phyloP scores from a whole-genome alignment of 805 yeast species.

The Cyberlindnera euphorbiiphila region DNA sequence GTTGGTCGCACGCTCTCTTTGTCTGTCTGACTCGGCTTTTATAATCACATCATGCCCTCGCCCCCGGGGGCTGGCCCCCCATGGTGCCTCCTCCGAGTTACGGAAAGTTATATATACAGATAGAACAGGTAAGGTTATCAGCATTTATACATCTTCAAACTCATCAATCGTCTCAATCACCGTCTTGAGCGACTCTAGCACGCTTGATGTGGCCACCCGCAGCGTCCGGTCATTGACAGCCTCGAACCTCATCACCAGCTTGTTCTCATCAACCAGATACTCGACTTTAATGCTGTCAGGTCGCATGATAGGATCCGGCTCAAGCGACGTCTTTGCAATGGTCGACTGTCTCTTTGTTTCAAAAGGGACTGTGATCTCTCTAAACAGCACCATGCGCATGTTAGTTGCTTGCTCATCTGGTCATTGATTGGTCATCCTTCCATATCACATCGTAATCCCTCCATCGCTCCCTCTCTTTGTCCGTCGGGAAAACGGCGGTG shows the following conservation, averaged over 20 bases:
- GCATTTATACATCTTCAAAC: constrained; percentile 36
- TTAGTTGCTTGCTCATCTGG: too few species aligned
- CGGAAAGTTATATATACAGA: not conserved
- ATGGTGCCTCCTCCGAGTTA: too few species aligned
- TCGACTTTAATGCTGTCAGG: constrained; percentile 57
- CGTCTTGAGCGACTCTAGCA: constrained; percentile 72
- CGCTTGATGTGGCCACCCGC: constrained; percentile 80
- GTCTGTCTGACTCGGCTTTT: not conserved
- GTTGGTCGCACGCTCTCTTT: too few species aligned
- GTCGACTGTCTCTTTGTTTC: constrained; percentile 51
- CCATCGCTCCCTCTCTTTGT: too few species aligned
- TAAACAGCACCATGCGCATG: too few species aligned
- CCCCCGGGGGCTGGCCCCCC: too few species aligned
- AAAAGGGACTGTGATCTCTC: constrained; percentile 61
- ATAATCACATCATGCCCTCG: not conserved
- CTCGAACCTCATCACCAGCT: constrained; percentile 45
- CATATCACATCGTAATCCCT: too few species aligned
- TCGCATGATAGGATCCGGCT: constrained; percentile 80
- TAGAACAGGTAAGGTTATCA: not conserved
- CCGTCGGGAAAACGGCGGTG: too few species aligned
- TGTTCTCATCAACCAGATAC: constrained; percentile 34
- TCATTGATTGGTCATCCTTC: too few species aligned
- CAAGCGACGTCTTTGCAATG: constrained; percentile 57
- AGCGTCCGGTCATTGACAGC: constrained; percentile 71
- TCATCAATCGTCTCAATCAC: constrained; percentile 78